phyloP scores from a whole-genome alignment of 768 basidiomycete genomes.

The Collybiopsis confluens region DNA sequence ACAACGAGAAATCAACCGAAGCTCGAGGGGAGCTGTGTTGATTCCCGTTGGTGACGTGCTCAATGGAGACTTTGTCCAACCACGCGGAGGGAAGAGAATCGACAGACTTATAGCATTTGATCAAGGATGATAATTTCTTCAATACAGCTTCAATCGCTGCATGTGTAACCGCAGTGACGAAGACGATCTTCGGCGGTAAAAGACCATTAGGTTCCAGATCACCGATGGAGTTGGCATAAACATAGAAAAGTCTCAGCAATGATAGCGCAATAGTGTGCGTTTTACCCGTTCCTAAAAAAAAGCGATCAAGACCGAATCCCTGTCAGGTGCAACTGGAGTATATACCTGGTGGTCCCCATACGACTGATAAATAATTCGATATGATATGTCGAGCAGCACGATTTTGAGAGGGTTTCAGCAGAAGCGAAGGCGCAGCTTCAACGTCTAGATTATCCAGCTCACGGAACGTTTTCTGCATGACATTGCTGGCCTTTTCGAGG shows the following conservation, averaged over 20 bases:
- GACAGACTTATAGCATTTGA: slow-evolving; percentile 32
- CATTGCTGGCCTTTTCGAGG: slow-evolving; percentile 29
- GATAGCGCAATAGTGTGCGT: slow-evolving; percentile 48
- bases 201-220: slow-evolving; percentile 8
- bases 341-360: slow-evolving; percentile 50
- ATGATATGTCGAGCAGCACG: slow-evolving; percentile 39
- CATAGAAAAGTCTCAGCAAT: slow-evolving; percentile 41
- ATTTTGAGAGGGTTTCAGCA: slow-evolving; percentile 45
- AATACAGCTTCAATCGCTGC: slow-evolving; percentile 49
- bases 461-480: slow-evolving; percentile 38
- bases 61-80: slow-evolving; percentile 37
- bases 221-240: slow-evolving; percentile 25
- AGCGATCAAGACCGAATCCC: background rate
- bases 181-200: slow-evolving; percentile 28
- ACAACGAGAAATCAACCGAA: slow-evolving; percentile 27
- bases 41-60: slow-evolving; percentile 37
- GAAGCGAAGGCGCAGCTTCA: slow-evolving; percentile 31
- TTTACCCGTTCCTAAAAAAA: slow-evolving; percentile 42
- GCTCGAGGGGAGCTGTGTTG: slow-evolving; percentile 33
- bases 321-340: background rate
- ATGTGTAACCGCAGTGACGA: slow-evolving; percentile 50
- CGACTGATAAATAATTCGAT: slow-evolving; percentile 38
- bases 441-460: slow-evolving; percentile 28
- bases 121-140: slow-evolving; percentile 34
- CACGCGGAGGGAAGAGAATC: slow-evolving; percentile 33